Evolutionary conservation across 495 filamentous ascomycete genomes (phyloP), one percentile per base, ranked within the genome.

Genomic region (Penicillium cinerascens): DNA sequence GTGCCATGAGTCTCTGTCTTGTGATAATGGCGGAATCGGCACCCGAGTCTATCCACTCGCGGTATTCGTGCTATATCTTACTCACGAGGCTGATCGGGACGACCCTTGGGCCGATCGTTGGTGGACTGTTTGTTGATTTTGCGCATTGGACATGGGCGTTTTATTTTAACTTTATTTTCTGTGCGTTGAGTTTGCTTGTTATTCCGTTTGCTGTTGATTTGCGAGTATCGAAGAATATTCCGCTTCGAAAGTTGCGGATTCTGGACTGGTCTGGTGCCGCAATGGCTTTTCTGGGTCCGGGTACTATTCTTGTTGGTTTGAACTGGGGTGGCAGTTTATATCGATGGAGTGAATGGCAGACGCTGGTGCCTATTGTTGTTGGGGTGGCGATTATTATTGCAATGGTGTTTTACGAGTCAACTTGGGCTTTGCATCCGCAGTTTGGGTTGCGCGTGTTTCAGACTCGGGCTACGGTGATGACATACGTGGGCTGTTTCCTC

Each of bases 11-110:
- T 7, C 64, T 89, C 29, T 82, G 81, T 1, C 81, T 87, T 56
- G 79, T 89, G 41, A 59, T 89, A 2, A 74, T 92, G 50, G 81
- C 85, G 0, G 86, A 89, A 54, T 65, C 87, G 4, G 79, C 78
- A 13, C 75, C 77, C 0, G 60, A 71, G 38, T 54, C 64, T 2
- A 60, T 76, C 20, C 68, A 71, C n/a, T 68, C 67, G 8, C 66
- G 67, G 16, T 78, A 71, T 44, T 69, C 63, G 15, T 65, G 66
- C n/a, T 73, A 71, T 21, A 59, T 74, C 7, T 54, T 65, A 11
- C 52, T 72, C 3, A 65, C 64, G 6, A 70, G 68, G 21, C 60
- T 69, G 3, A 45, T 72, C 16, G 75, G 75, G 1, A 52, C 63
- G 1, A 66, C 73, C 10, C 29, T 70, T 10, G 76, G 75, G 1